These are phyloP conservation scores for Potentilla sterilis DNA, from an alignment of 306 rosid genomes.

Conservation along the genomic window DNA sequence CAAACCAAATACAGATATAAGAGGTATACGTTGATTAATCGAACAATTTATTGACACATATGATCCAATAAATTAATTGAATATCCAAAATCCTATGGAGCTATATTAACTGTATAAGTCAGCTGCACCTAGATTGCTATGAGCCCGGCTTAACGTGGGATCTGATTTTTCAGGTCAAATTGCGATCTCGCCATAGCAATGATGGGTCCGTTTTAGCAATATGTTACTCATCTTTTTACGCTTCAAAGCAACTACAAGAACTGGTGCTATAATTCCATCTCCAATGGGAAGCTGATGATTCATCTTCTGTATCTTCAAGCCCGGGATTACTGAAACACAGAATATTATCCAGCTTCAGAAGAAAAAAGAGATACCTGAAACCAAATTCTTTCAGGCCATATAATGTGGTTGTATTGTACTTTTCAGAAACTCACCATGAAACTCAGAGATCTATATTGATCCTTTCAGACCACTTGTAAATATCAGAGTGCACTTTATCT, in stretches of 20 bases:
- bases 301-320: constrained; percentile 21
- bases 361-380: not conserved
- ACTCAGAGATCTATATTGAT: constrained; percentile 53
- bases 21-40: not conserved
- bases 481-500: constrained; percentile 62
- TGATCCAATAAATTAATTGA: constrained; percentile 37
- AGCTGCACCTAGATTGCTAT: constrained; percentile 17
- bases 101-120: constrained; percentile 17
- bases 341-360: not conserved
- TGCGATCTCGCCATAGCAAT: constrained; percentile 17
- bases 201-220: constrained; percentile 24
- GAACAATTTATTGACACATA: constrained; percentile 2
- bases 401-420: not conserved
- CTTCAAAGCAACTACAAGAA: constrained; percentile 12
- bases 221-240: not conserved
- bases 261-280: constrained; percentile 9
- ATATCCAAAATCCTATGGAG: constrained; percentile 24
- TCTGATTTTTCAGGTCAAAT: constrained; percentile 14
- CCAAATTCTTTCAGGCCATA: not conserved
- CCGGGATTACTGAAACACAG: constrained; percentile 26
- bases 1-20: not conserved
- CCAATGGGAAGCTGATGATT: not conserved
- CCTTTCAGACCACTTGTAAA: constrained; percentile 64
- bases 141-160: constrained; percentile 5
- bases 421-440: constrained; percentile 38